phyloP scores from a whole-genome alignment of 495 filamentous ascomycete species.

The Peziza echinospora region DNA sequence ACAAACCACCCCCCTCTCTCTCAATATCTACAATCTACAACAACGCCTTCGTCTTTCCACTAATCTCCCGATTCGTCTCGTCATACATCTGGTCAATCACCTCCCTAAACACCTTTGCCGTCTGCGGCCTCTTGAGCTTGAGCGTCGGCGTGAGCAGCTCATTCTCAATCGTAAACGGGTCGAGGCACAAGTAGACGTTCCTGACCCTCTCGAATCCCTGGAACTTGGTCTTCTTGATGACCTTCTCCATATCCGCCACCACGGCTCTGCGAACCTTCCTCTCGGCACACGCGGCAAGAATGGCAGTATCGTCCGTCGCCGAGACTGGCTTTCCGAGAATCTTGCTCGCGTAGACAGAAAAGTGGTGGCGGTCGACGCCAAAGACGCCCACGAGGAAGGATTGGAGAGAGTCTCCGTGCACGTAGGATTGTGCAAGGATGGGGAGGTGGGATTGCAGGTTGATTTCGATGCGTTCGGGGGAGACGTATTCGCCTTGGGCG shows the following conservation, averaged over 20 bases:
- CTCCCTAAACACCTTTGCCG: constrained; percentile 51
- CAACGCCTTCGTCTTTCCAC: constrained; percentile 28
- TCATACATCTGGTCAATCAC: constrained; percentile 66
- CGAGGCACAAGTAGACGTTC: constrained; percentile 51
- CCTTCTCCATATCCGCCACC: constrained; percentile 55
- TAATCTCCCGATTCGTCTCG: constrained; percentile 26
- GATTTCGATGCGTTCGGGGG: constrained; percentile 91
- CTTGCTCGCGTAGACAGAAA: constrained; percentile 56
- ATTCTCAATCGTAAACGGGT: constrained; percentile 89
- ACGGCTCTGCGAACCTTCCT: constrained; percentile 49
- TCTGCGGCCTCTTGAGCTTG: constrained; percentile 83
- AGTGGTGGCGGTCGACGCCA: constrained; percentile 59
- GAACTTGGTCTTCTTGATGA: constrained; percentile 68
- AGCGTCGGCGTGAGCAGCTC: constrained; percentile 90
- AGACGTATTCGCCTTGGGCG: constrained; percentile 94
- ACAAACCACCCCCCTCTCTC: too few species aligned
- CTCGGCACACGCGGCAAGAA: constrained; percentile 44
- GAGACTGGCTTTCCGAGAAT: constrained; percentile 45
- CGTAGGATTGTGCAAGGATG: constrained; percentile 57
- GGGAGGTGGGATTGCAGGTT: constrained; percentile 61
- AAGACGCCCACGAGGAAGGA: constrained; percentile 69
- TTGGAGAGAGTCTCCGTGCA: constrained; percentile 78
- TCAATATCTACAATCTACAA: constrained; percentile 19
- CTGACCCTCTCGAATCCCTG: constrained; percentile 69
- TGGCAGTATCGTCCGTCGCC: constrained; percentile 37